phyloP scores from a whole-genome alignment of 2,329 filamentous ascomycete species.

The Neonectria hederae region DNA sequence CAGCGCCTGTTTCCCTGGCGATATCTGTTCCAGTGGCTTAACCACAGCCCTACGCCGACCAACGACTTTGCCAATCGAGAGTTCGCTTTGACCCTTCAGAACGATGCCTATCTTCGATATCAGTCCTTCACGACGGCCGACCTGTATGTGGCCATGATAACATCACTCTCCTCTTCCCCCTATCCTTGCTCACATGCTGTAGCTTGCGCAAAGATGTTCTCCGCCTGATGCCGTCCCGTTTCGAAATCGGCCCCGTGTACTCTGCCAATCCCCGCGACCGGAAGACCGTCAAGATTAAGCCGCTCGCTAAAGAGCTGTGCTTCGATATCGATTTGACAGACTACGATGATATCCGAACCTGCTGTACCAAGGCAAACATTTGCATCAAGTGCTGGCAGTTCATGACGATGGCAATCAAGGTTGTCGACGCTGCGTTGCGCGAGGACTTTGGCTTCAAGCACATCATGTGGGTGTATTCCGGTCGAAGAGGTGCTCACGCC shows the following conservation, averaged over 20 bases:
- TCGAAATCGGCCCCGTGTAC: conserved; percentile 99
- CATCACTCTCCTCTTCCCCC: background rate
- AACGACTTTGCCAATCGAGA: conserved; percentile 93
- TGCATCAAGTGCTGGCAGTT: conserved; percentile 96
- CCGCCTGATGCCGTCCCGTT: conserved; percentile 86
- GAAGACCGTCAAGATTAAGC: conserved; percentile 87
- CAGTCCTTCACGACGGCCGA: conserved; percentile 71
- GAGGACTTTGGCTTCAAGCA: conserved; percentile 98
- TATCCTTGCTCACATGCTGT: conserved; percentile 15
- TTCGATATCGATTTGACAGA: conserved; percentile 99
- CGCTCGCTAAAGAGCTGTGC: conserved; percentile 91
- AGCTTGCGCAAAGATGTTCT: conserved; percentile 92
- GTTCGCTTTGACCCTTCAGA: conserved; percentile 94
- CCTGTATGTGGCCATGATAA: conserved; percentile 51
- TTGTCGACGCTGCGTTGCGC: conserved; percentile 84
- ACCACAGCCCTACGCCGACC: conserved; percentile 86
- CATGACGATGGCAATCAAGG: conserved; percentile 97
- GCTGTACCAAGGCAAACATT: conserved; percentile 92
- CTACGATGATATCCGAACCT: conserved; percentile 96
- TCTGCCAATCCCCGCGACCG: conserved; percentile 92
- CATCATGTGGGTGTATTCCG: conserved; percentile 98
- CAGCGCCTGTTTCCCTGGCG: conserved; percentile 95
- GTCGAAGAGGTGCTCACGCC: conserved; percentile 93
- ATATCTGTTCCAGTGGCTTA: conserved; percentile 96
- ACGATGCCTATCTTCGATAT: conserved; percentile 92